Percentiles rank a stretch among this genome's conserved stretches.
phyloP scores from a whole-genome alignment of 352 stramenopile species.

The Labyrinthula sp. region DNA sequence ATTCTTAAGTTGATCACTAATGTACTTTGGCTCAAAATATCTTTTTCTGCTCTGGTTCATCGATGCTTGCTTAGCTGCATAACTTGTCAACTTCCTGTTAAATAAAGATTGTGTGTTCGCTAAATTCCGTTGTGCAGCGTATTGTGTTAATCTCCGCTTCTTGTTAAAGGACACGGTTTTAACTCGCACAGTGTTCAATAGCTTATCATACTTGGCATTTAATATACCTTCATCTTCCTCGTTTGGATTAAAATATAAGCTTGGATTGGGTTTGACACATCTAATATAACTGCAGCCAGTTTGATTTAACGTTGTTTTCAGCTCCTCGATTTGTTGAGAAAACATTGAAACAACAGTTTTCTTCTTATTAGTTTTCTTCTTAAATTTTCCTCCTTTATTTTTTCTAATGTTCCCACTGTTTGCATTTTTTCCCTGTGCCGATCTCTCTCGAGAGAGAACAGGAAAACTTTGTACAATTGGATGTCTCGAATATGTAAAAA shows the following conservation, averaged over 20 bases:
- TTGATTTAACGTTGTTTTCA: conserved; percentile 55
- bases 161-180: too few species aligned
- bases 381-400: conserved; percentile 1
- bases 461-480: conserved; percentile 56
- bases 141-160: too few species aligned
- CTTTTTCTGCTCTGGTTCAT: neutral
- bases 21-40: conserved; percentile 19
- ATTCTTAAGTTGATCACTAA: conserved; percentile 17
- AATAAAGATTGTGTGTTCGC: too few species aligned
- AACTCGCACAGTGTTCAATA: too few species aligned
- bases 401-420: neutral
- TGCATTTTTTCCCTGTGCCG: neutral
- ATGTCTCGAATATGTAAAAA: conserved; percentile 53
- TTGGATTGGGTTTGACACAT: conserved; percentile 61
- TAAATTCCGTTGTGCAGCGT: too few species aligned
- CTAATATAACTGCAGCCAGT: conserved; percentile 62
- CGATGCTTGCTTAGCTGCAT: too few species aligned
- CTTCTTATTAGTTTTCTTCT: conserved; percentile 33
- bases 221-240: too few species aligned
- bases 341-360: conserved; percentile 53
- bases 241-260: conserved; percentile 16
- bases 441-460: conserved; percentile 39
- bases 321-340: conserved; percentile 54
- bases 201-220: too few species aligned
- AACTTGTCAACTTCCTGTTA: too few species aligned